Evolutionary conservation across 179 eudicot genomes (phyloP).

Genomic region (Spinacia oleracea): DNA sequence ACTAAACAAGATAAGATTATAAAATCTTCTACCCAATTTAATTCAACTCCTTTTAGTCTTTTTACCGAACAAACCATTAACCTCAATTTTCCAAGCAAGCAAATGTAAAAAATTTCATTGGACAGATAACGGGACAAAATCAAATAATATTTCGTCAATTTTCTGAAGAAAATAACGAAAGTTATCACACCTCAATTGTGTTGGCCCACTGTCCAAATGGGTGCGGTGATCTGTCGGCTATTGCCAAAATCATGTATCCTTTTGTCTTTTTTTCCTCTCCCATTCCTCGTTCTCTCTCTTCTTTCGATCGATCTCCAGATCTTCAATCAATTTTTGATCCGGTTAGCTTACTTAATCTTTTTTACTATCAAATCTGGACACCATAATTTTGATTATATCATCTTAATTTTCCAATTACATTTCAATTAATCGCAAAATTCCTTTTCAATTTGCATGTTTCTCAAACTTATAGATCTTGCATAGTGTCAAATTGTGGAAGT

Average conservation of each 20-base stretch:
- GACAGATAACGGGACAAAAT: no score
- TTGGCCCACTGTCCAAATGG: background rate
- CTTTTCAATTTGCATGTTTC: background rate
- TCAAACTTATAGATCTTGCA: background rate
- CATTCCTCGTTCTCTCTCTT: background rate
- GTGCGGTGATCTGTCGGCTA: constrained; percentile 19
- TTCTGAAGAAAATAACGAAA: background rate
- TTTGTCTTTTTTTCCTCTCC: constrained; percentile 4
- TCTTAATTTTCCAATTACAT: background rate
- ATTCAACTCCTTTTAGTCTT: no score
- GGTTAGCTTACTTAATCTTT: background rate
- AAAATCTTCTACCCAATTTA: no score
- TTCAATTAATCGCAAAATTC: background rate
- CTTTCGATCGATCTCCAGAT: background rate
- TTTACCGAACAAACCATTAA: no score
- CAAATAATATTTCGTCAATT: no score
- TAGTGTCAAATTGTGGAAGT: background rate
- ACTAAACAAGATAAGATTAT: no score
- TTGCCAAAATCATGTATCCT: background rate
- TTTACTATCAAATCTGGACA: background rate
- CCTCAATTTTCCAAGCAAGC: no score
- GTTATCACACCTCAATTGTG: background rate
- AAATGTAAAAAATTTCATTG: no score
- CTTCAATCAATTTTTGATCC: background rate
- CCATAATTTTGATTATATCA: background rate